phyloP scores from a whole-genome alignment of 1,139 yeast genomes.

The Yamadazyma oceani region DNA sequence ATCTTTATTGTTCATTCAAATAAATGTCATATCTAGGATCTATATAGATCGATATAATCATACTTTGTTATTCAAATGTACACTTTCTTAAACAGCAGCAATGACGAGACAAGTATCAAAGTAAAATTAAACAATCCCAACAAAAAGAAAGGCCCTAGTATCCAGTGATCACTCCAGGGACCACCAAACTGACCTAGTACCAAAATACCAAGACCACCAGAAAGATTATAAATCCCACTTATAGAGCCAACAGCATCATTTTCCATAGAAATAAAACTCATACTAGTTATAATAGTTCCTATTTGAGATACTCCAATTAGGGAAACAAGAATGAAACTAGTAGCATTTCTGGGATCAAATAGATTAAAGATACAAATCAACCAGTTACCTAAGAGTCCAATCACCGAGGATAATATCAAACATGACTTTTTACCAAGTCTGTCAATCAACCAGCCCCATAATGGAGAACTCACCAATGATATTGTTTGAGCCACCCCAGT shows the following conservation, averaged over 20 bases:
- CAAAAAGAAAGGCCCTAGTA: slow-evolving; percentile 59
- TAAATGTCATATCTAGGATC: no score
- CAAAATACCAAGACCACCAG: slow-evolving; percentile 71
- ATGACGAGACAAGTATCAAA: slow-evolving; percentile 4
- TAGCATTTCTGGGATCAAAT: slow-evolving; percentile 36
- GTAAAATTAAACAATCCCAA: slow-evolving; percentile 44
- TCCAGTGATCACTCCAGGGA: slow-evolving; percentile 54
- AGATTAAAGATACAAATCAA: slow-evolving; percentile 26
- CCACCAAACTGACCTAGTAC: slow-evolving; percentile 64
- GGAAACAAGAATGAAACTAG: slow-evolving; percentile 33
- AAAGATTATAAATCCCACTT: slow-evolving; percentile 65
- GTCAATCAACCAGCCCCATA: slow-evolving; percentile 62
- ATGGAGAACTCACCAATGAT: slow-evolving; percentile 58
- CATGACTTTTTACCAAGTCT: slow-evolving; percentile 35
- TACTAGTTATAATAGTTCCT: slow-evolving; percentile 55
- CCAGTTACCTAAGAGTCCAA: slow-evolving; percentile 43
- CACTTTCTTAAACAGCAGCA: no score
- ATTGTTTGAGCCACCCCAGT: slow-evolving; percentile 66
- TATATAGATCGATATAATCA: no score
- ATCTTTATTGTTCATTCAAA: no score
- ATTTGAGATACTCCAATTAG: slow-evolving; percentile 48
- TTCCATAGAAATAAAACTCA: slow-evolving; percentile 40
- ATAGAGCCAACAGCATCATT: slow-evolving; percentile 54
- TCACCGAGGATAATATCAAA: slow-evolving; percentile 29
- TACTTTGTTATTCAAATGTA: neutral